Evolutionary conservation across 1,284 basidiomycete genomes (phyloP).

Genomic region (Cryptococcus sp.): DNA sequence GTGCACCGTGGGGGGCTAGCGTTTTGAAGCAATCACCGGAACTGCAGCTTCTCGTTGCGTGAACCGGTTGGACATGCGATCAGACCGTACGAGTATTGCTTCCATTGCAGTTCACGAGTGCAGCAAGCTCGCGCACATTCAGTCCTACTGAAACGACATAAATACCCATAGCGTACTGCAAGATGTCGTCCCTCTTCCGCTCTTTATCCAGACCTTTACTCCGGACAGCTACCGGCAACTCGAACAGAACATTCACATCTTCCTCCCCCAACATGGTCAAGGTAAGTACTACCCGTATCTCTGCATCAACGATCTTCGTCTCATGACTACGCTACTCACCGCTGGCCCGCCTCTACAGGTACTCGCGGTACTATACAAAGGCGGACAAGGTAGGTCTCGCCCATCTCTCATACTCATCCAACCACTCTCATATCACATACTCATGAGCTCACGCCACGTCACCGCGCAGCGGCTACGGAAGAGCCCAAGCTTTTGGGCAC

Average conservation of each 20-base stretch:
- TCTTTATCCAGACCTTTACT: background rate
- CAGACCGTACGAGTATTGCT: too few species aligned
- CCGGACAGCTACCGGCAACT: background rate
- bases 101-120: too few species aligned
- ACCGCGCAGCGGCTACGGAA: slow-evolving; percentile 62
- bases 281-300: slow-evolving; percentile 1
- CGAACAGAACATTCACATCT: slow-evolving; percentile 1
- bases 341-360: slow-evolving; percentile 59
- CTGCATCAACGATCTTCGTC: background rate
- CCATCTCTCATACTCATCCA: too few species aligned
- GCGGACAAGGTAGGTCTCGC: slow-evolving; percentile 32
- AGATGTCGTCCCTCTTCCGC: background rate
- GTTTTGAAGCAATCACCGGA: too few species aligned
- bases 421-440: background rate
- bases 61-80: too few species aligned
- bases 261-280: slow-evolving; percentile 19
- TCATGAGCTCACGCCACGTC: background rate
- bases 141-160: too few species aligned
- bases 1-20: too few species aligned
- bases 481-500: slow-evolving; percentile 87
- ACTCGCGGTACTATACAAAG: slow-evolving; percentile 68
- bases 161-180: too few species aligned
- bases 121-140: too few species aligned
- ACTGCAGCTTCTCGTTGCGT: too few species aligned
- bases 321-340: background rate